phyloP scores from a whole-genome alignment of 345 rosid species.

The Eucalyptus leucophloia region DNA sequence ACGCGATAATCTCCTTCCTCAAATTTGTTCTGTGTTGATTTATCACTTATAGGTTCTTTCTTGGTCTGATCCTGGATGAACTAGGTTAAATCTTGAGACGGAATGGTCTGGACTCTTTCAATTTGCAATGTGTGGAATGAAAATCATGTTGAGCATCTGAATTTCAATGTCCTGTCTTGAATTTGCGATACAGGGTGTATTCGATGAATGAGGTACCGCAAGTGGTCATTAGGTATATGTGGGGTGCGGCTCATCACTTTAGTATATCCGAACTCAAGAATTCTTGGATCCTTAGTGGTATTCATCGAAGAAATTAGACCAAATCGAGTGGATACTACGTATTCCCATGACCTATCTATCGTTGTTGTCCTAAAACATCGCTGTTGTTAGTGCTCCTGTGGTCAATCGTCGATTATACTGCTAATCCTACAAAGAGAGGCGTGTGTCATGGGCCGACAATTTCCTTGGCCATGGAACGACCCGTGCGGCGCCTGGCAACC shows the following conservation, averaged over 20 bases:
- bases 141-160: not conserved
- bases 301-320: not conserved
- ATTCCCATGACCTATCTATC: not conserved
- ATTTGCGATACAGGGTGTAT: not conserved
- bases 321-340: not conserved
- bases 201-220: not conserved
- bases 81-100: too few species aligned
- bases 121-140: not conserved
- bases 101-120: too few species aligned
- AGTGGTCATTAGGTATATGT: not conserved
- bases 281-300: not conserved
- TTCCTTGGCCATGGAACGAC: too few species aligned
- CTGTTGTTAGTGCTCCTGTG: not conserved
- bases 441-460: too few species aligned
- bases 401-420: not conserved
- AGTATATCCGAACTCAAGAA: not conserved
- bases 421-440: constrained; percentile 17
- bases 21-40: not conserved
- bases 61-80: too few species aligned
- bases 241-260: too few species aligned
- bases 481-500: too few species aligned
- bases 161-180: not conserved
- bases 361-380: not conserved
- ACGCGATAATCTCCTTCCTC: not conserved
- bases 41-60: not conserved